Percentiles rank a stretch among this genome's conserved stretches.
Conservation (phyloP, 2,329 filamentous ascomycete species). For the Sporothrix pallida region DNA sequence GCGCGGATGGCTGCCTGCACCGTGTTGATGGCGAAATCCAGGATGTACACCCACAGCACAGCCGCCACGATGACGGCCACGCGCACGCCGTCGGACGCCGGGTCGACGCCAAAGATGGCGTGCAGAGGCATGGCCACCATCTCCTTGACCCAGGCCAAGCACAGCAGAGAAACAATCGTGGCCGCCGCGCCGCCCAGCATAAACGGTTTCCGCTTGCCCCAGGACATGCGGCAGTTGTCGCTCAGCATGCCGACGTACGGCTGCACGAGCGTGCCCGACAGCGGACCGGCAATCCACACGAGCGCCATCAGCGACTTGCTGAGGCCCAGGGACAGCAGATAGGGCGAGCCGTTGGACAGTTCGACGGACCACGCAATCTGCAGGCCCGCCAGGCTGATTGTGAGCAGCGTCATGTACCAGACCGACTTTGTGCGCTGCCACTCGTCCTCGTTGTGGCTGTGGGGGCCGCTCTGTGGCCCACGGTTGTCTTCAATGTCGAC, state of each 20-base stretch:
- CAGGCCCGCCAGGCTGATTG: conserved; percentile 82
- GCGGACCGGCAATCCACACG: conserved; percentile 82
- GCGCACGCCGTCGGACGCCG: conserved; percentile 68
- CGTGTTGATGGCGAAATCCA: conserved; percentile 95
- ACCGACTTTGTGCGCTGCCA: conserved; percentile 75
- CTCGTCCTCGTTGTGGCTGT: conserved; percentile 51
- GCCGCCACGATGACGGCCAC: conserved; percentile 75
- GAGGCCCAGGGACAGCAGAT: conserved; percentile 77
- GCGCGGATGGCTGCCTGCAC: conserved; percentile 91
- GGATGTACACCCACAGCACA: conserved; percentile 83
- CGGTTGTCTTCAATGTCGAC: conserved; percentile 41
- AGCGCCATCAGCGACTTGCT: conserved; percentile 83
- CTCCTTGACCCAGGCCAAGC: conserved; percentile 75
- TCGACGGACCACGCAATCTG: conserved; percentile 97
- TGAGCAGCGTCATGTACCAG: conserved; percentile 85
- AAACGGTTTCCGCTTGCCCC: conserved; percentile 82
- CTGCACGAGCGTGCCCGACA: conserved; percentile 79
- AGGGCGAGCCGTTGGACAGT: conserved; percentile 88
- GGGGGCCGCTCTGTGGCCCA: conserved; percentile 33
- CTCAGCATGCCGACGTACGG: conserved; percentile 83
- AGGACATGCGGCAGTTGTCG: conserved; percentile 74
- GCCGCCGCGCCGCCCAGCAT: conserved; percentile 73
- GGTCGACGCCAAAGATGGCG: conserved; percentile 70
- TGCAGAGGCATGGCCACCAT: conserved; percentile 69
- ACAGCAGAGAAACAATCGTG: conserved; percentile 70